Conservation (phyloP, 2,329 filamentous ascomycete species). For the Aspergillus novofumigatus region DNA sequence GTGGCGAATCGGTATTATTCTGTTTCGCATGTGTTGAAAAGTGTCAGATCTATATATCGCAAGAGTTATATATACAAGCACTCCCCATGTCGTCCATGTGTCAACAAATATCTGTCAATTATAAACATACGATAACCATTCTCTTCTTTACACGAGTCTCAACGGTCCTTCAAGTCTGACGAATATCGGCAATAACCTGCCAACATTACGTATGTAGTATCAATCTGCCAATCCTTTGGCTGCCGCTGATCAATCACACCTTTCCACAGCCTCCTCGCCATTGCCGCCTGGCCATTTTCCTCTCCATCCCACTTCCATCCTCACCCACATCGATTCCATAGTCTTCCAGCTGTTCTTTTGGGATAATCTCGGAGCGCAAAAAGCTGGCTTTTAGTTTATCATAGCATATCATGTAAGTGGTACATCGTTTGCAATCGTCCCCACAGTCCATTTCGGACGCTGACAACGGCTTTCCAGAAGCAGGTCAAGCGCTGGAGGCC, state of each 20-base stretch:
- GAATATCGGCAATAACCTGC: neutral
- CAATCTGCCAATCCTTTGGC: neutral
- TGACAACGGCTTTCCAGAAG: neutral
- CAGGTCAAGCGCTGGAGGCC: conserved; percentile 13
- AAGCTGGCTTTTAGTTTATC: neutral
- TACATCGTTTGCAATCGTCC: neutral
- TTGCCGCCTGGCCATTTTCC: conserved; percentile 1
- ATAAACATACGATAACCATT: neutral
- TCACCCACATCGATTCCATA: neutral
- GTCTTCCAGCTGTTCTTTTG: neutral
- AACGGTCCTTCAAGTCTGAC: neutral
- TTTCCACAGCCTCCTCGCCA: neutral
- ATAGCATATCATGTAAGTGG: neutral
- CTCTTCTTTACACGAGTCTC: neutral
- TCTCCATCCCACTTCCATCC: conserved; percentile 1
- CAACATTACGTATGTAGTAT: neutral
- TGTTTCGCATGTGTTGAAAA: neutral
- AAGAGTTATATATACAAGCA: neutral
- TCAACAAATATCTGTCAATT: neutral
- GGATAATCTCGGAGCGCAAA: neutral
- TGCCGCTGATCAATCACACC: neutral
- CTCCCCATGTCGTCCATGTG: too few species aligned
- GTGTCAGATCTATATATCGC: neutral
- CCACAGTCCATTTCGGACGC: neutral
- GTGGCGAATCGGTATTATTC: neutral